phyloP scores from a whole-genome alignment of 1,139 yeast genomes.

The Zygosaccharomyces sapae region DNA sequence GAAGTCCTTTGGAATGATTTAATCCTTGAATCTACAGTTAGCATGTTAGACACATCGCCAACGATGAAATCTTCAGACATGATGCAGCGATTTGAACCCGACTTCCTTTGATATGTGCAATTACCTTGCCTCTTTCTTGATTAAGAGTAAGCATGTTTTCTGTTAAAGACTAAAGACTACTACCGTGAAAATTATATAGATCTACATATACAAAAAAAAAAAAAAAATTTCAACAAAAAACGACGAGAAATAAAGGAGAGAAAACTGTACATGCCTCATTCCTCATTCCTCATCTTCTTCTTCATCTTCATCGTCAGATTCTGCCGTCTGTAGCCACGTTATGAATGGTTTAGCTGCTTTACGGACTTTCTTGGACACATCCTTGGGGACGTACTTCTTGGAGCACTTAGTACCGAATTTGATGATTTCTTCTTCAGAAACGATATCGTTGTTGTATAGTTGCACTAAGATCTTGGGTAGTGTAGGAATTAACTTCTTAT shows the following conservation, averaged over 20 bases:
- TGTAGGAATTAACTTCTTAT: constrained; percentile 65
- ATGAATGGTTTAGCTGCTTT: constrained; percentile 94
- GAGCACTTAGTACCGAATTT: constrained; percentile 92
- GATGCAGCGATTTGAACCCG: neutral
- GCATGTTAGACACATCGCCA: constrained; percentile 8
- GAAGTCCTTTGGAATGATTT: constrained; percentile 35
- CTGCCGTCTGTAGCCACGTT: constrained; percentile 94
- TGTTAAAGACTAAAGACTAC: neutral
- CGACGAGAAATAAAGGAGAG: neutral
- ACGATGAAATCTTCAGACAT: neutral
- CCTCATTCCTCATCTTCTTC: constrained; percentile 19
- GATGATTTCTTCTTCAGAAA: constrained; percentile 74
- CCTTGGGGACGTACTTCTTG: constrained; percentile 91
- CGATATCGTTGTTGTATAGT: constrained; percentile 76
- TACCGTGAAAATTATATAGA: constrained; percentile 5
- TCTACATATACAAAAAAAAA: constrained; percentile 3
- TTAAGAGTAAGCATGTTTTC: neutral
- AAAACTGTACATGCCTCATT: constrained; percentile 6
- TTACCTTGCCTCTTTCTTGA: neutral
- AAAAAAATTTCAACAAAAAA: neutral
- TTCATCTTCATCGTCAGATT: constrained; percentile 52
- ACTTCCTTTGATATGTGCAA: neutral
- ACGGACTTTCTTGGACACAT: constrained; percentile 86
- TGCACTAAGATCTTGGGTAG: constrained; percentile 80
- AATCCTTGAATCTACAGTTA: constrained; percentile 27